Base-by-base conservation (phyloP, 257 asterid species). In the Leptodermis oblonga region DNA sequence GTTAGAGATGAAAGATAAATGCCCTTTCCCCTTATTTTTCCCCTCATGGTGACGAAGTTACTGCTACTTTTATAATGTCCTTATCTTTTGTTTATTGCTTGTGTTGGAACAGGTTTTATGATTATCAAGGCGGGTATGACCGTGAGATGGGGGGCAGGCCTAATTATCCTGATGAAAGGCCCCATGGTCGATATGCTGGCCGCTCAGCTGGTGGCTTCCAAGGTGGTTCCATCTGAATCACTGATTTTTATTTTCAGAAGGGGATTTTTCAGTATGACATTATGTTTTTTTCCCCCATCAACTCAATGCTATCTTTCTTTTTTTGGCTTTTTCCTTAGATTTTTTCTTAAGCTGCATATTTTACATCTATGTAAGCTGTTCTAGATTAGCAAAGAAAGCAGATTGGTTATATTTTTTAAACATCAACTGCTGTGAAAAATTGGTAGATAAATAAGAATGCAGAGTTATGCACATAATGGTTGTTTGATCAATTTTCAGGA, bases 121-220 rank as follows among this genome's bases (percentile, higher is more conserved):
- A 87, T 72, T 64, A 77, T 77, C 94, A 87, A 71, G 90, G 88
- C 58, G 99, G 97, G 33, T 85, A 82, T 81, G 95, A 90, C 28
- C 97, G 96, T 72, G 98, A 90, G 59, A 81, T 83, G 80, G 97
- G 92, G 68, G 85, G 86, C 33, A 86, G 97, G 82, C 88, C 82
- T 68, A 88, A 87, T 65, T 88, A 85, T 87, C 88, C 85, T 51
- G 96, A 93, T 76, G 99, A 93, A 69, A 88, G 97, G 78, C 88
- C 84, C 78, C 96, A 80, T 80, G 96, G 99, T 72, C 88, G 96
- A 76, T 73, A 75, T 62, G 74, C 82, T 83, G 96, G 97, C 53
- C 91, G 96, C 31, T 60, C 86, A 37, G 73, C 86, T 69, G 95
- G 92, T 75, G 94, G 94, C 75, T 86, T 82, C 78, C 95, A 86